Evolutionary conservation across 1,139 yeast species (phyloP), one percentile per base, ranked within the genome.

Genomic region (Debaryomyces subglobosus): DNA sequence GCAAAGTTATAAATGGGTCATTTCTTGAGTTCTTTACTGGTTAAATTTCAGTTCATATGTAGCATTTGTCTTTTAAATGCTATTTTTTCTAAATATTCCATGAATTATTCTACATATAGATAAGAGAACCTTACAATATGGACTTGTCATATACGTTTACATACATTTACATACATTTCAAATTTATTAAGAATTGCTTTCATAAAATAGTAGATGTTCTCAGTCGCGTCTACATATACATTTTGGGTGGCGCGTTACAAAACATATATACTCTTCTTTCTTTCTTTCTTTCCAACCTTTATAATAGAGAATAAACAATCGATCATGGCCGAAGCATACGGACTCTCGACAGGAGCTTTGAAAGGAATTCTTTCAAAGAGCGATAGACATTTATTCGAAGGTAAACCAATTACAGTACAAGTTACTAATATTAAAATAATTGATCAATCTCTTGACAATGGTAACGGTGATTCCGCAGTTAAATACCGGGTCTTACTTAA

Each of bases 401-500:
- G 55, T 18, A 55, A 60, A 16, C 80, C 81, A 1, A 59, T 78
- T 49, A 69, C 70, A 6, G 75, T 78, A 8, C 84, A 79, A 58
- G 76, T 79, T 25, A 69, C 77, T 30, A 79, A 80, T 56, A 68
- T 76, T 49, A 79, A 74, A 56, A 61, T 65, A 33, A 61, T 67
- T 37, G 58, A 53, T 43, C 58, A 52, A 30, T 33, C 49, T 9
- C 51, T 53, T 30, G 75, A 72, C 10, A 70, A 74, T 46, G 67
- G 68, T 36, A 69, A 69, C 53, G 79, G 74, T 16, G 63, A 65
- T 16, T 81, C 81, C 36, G 60, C 68, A 42, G 74, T 76, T 49
- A 72, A 84, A 60, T 71, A 78, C 49, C 72, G 89, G 55, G 69
- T 83, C 41, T 70, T 86, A 69, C 65, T 86, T 47, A 81, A 82